phyloP scores from a whole-genome alignment of 176 grass and related monocot genomes.

The Puya raimondii region DNA sequence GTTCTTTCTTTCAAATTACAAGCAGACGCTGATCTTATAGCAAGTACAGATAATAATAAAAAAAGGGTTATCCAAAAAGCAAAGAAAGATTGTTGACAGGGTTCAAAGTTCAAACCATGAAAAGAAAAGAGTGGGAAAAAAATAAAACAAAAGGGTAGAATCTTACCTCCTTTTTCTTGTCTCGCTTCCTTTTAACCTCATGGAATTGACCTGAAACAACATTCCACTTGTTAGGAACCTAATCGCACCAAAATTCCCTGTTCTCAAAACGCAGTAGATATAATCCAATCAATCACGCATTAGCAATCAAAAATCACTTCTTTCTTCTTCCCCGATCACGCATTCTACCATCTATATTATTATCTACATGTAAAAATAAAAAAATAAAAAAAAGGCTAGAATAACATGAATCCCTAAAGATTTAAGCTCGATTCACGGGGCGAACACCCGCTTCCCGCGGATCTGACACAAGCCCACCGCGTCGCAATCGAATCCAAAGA shows the following conservation, averaged over 20 bases:
- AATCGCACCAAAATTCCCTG: neutral
- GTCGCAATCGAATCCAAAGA: neutral
- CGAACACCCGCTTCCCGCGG: neutral
- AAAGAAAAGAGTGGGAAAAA: neutral
- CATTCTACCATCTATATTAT: neutral
- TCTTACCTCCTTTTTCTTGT: constrained; percentile 80
- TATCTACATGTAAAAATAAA: neutral
- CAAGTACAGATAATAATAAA: too few relatives aligned
- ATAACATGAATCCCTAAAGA: neutral
- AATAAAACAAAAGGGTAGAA: neutral
- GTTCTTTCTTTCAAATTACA: too few relatives aligned
- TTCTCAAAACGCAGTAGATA: neutral
- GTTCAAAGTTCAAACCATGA: neutral
- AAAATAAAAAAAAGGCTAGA: neutral
- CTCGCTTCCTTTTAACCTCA: constrained; percentile 80
- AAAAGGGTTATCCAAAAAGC: too few relatives aligned
- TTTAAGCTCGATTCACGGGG: neutral
- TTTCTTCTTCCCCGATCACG: neutral
- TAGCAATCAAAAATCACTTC: neutral
- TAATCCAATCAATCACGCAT: neutral
- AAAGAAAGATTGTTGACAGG: neutral
- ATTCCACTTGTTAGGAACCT: neutral
- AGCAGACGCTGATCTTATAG: too few relatives aligned
- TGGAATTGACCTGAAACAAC: constrained; percentile 66
- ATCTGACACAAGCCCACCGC: neutral